A percentile compares a stretch with the other conserved stretches of the same genome.
Conservation (phyloP, 441 rosid species). For the Eugenia klotzschiana region DNA sequence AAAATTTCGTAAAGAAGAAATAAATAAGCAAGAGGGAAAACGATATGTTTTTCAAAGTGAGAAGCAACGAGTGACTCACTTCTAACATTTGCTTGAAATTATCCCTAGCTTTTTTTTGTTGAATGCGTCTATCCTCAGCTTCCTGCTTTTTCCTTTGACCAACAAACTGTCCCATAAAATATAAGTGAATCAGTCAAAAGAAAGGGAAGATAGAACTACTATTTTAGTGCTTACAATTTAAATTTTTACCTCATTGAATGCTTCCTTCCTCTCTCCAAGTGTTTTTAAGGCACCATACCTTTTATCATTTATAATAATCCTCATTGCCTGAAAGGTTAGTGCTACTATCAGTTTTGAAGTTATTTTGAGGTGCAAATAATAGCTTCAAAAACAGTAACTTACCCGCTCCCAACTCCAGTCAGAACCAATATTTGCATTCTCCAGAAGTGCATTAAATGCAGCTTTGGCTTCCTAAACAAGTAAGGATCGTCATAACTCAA, state of each 20-base stretch:
- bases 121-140: constrained; percentile 39
- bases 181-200: not conserved
- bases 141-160: constrained; percentile 43
- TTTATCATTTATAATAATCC: constrained; percentile 54
- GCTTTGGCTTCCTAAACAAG: constrained; percentile 40
- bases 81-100: constrained; percentile 53
- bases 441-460: constrained; percentile 53
- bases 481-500: not conserved
- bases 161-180: constrained; percentile 31
- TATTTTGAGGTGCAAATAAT: constrained; percentile 1
- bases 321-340: constrained; percentile 37
- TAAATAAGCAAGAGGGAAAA: not conserved
- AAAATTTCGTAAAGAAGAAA: not conserved
- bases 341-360: constrained; percentile 8
- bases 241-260: constrained; percentile 47
- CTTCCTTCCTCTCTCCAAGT: constrained; percentile 70
- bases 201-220: not conserved
- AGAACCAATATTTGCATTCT: constrained; percentile 47
- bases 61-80: constrained; percentile 18
- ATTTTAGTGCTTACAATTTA: not conserved
- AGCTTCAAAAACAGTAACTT: constrained; percentile 2
- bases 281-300: constrained; percentile 59
- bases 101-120: constrained; percentile 42
- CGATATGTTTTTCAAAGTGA: not conserved
- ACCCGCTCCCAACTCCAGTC: constrained; percentile 86